A percentile compares a stretch with the other conserved stretches of the same genome.
Evolutionary conservation across 495 filamentous ascomycete genomes (phyloP).

Genomic region (Penicillium paxilli): DNA sequence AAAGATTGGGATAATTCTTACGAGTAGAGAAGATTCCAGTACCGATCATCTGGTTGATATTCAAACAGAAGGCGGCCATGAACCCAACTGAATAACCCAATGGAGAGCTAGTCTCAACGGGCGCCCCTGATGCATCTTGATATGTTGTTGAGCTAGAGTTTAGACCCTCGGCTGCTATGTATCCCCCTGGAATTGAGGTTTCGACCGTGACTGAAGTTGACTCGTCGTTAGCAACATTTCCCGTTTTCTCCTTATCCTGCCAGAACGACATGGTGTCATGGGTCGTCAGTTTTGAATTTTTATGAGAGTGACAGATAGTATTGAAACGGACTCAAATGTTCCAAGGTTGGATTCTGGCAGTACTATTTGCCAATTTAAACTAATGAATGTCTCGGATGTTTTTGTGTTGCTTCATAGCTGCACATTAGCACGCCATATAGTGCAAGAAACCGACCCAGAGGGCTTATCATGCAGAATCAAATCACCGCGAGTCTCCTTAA

Average conservation of each 20-base stretch:
- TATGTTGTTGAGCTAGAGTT: slow-evolving; percentile 58
- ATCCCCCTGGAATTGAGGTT: slow-evolving; percentile 40
- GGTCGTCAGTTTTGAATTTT: too few relatives aligned
- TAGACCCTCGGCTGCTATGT: slow-evolving; percentile 51
- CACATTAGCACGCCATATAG: slow-evolving; percentile 9
- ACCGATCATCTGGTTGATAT: slow-evolving; percentile 66
- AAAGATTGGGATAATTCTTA: slow-evolving; percentile 32
- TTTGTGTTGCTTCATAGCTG: not conserved
- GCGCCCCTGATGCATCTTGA: slow-evolving; percentile 63
- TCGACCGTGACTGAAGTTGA: not conserved
- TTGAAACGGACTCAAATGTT: not conserved
- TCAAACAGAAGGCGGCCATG: slow-evolving; percentile 59
- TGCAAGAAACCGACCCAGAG: not conserved
- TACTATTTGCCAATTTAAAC: not conserved
- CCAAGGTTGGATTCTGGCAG: not conserved
- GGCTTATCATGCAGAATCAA: too few relatives aligned
- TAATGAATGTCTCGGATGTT: not conserved
- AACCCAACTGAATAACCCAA: slow-evolving; percentile 60
- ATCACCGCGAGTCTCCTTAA: not conserved
- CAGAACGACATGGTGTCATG: too few relatives aligned
- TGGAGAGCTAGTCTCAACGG: slow-evolving; percentile 58
- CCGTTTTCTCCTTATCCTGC: slow-evolving; percentile 5
- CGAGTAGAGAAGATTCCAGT: slow-evolving; percentile 67
- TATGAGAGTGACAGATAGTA: too few relatives aligned
- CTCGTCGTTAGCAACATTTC: not conserved